These are phyloP conservation scores for Candida silvicultrix DNA, from an alignment of 805 yeast species.

Conservation along the genomic window DNA sequence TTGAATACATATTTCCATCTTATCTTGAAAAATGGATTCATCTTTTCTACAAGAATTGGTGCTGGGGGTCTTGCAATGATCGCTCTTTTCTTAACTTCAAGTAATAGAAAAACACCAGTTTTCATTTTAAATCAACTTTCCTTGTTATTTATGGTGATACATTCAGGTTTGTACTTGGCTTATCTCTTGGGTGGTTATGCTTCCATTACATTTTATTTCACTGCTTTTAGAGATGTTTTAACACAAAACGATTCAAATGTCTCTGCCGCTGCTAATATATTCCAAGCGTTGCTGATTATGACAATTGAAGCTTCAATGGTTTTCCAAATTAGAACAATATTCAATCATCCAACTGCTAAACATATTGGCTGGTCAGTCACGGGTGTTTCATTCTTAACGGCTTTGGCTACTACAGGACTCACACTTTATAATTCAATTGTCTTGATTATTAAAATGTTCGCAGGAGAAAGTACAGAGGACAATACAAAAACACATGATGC, in stretches of 20 bases:
- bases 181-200: conserved; percentile 49
- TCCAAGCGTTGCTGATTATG: conserved; percentile 53
- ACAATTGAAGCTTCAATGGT: conserved; percentile 61
- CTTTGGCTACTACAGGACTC: conserved; percentile 49
- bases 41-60: conserved; percentile 57
- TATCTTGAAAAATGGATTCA: conserved; percentile 32
- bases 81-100: conserved; percentile 41
- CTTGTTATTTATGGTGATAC: conserved; percentile 48
- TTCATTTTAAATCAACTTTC: conserved; percentile 67
- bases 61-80: conserved; percentile 41
- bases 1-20: conserved; percentile 32
- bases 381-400: conserved; percentile 34
- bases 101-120: conserved; percentile 56
- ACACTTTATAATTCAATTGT: conserved; percentile 48
- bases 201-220: conserved; percentile 39
- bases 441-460: conserved; percentile 31
- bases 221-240: conserved; percentile 36
- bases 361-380: conserved; percentile 35
- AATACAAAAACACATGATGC: conserved; percentile 40
- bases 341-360: conserved; percentile 46
- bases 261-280: conserved; percentile 55
- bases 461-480: conserved; percentile 15
- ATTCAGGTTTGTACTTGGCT: conserved; percentile 52
- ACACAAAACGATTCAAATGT: conserved; percentile 31
- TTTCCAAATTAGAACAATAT: conserved; percentile 68